Conservation (phyloP, 2,329 filamentous ascomycete genomes). For the Aspergillus sp. region DNA sequence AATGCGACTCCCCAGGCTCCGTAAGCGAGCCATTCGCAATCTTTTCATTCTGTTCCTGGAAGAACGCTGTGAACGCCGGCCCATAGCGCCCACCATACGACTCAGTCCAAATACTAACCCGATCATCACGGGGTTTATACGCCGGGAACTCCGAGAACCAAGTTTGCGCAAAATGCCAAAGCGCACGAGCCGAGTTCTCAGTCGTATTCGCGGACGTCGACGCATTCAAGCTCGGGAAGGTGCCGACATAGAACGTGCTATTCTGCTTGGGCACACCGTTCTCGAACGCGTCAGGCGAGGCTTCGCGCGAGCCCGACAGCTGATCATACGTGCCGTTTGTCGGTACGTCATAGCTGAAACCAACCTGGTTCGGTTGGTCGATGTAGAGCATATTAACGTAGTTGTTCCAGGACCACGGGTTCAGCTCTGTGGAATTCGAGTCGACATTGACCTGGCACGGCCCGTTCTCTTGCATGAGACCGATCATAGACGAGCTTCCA, state of each 20-base stretch:
- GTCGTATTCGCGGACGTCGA: conserved; percentile 52
- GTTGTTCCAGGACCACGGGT: conserved; percentile 64
- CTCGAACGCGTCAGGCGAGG: conserved; percentile 12
- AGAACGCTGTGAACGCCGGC: conserved; percentile 40
- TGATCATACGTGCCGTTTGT: conserved; percentile 42
- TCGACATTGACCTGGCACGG: conserved; percentile 56
- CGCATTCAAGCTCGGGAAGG: conserved; percentile 48
- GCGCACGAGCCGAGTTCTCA: conserved; percentile 53
- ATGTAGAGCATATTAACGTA: conserved; percentile 69
- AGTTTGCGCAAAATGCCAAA: conserved; percentile 61
- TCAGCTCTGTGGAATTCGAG: conserved; percentile 51
- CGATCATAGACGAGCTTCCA: conserved; percentile 59
- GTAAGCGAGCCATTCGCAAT: conserved; percentile 34
- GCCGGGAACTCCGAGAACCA: conserved; percentile 65
- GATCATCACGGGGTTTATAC: conserved; percentile 59
- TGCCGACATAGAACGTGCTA: conserved; percentile 54
- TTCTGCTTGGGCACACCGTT: conserved; percentile 44
- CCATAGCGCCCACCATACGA: conserved; percentile 49
- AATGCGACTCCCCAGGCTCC: conserved; percentile 27
- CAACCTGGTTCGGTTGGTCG: conserved; percentile 63
- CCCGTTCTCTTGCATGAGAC: conserved; percentile 52
- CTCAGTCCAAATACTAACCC: conserved; percentile 47
- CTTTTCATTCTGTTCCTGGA: conserved; percentile 44
- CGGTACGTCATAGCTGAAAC: conserved; percentile 55
- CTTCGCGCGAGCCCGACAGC: conserved; percentile 23